Percentiles rank a stretch among this genome's conserved stretches.
Evolutionary conservation across 169 alveolate species (phyloP).

Genomic region (Cryptosporidium tyzzeri): DNA sequence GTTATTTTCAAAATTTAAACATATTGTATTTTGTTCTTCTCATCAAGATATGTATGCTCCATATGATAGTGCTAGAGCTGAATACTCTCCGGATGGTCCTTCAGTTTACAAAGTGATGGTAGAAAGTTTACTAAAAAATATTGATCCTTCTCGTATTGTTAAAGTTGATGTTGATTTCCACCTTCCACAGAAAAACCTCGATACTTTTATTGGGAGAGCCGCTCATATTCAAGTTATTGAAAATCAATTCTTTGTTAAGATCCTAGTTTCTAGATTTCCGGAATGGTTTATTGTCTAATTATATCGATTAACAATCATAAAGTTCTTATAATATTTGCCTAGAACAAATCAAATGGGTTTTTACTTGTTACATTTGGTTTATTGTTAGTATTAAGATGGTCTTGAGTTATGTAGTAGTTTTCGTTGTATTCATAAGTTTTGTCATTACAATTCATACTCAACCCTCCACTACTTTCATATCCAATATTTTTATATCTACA

Average conservation of each 20-base stretch:
- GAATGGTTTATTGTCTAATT: slow-evolving; percentile 82
- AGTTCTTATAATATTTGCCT: neutral
- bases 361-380: neutral
- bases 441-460: neutral
- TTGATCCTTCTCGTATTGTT: slow-evolving; percentile 81
- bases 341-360: neutral
- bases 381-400: no score
- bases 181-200: slow-evolving; percentile 88
- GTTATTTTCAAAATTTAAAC: slow-evolving; percentile 82
- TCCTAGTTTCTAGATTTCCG: slow-evolving; percentile 87
- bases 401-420: neutral
- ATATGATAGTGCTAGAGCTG: slow-evolving; percentile 91
- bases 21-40: slow-evolving; percentile 86
- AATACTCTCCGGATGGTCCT: slow-evolving; percentile 82
- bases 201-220: slow-evolving; percentile 93
- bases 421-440: neutral
- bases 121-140: slow-evolving; percentile 80
- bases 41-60: slow-evolving; percentile 92
- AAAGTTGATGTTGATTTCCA: slow-evolving; percentile 91
- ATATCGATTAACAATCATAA: neutral
- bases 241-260: slow-evolving; percentile 89
- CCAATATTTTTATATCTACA: neutral
- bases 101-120: slow-evolving; percentile 87
- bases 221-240: slow-evolving; percentile 95
- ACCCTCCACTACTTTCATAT: neutral